Evolutionary conservation across 1,284 basidiomycete species (phyloP), one percentile per base, ranked within the genome.

Genomic region (Moesziomyces globuligerus): DNA sequence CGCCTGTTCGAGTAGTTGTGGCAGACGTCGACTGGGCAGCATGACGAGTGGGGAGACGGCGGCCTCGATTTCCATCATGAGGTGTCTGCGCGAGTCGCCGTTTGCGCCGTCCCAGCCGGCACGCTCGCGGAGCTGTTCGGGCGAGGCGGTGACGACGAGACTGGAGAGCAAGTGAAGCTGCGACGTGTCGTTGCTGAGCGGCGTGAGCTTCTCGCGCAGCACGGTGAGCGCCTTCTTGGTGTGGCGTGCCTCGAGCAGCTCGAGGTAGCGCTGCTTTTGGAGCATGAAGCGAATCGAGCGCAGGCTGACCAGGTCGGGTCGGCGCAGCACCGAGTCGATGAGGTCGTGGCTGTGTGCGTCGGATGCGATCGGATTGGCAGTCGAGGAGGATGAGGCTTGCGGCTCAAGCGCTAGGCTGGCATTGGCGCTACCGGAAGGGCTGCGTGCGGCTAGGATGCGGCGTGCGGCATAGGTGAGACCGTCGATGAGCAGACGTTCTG

Each of bases 181-280:
- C 10, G 72, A 64, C 1, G 77, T 69, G 32, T 72, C 75, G 24
- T 64, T 71, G 25, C 71, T 74, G 32, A 79, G 59, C 42, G 91
- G 90, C 2, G 93, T 91, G 26, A 98, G 85, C 80, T 94, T 93
- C 68, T 90, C 89, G 48, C 95, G 88, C 45, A 98, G 85, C 4
- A 96, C 90, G 37, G 89, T 87, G 37, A 98, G 84, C 10, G 96
- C 95, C 72, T 88, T 87, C 50, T 91, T 91, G 11, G 89, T 90
- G 83, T 90, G 90, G 64, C 88, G 87, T 2, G 88, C 86, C 79
- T 98, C 95, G 46, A 98, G 86, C n/a, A 92, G 86, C 81, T 98
- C 95, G 40, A 98, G 87, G 83, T 97, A 98, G 84, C 96, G 94
- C 86, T 98, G 95, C 84, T 91, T 90, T 59, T 90, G 90, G 57